phyloP scores from a whole-genome alignment of 306 rosid genomes.

The Heteromeles arbutifolia region DNA sequence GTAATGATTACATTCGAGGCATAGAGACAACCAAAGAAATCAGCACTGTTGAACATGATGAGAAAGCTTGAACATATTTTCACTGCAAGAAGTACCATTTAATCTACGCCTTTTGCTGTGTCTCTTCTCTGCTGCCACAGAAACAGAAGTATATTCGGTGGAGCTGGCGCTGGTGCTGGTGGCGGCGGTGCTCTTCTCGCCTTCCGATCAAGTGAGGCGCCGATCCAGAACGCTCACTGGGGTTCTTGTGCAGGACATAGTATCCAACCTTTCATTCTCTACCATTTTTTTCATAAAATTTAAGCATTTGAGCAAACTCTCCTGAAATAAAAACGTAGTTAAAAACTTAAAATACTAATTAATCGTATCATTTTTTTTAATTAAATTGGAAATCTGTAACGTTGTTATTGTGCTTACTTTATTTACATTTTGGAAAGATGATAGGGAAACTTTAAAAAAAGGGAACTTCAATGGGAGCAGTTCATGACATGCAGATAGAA shows the following conservation, averaged over 20 bases:
- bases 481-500: conserved; percentile 42
- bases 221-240: conserved; percentile 39
- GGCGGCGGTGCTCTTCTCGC: neutral
- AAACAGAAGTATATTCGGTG: conserved; percentile 6
- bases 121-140: neutral
- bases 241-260: conserved; percentile 30
- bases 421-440: conserved; percentile 38
- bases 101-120: conserved; percentile 6
- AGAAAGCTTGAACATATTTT: conserved; percentile 16
- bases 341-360: neutral
- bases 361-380: neutral
- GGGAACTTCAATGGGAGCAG: conserved; percentile 34
- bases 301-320: conserved; percentile 39
- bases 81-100: conserved; percentile 6
- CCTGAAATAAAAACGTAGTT: conserved; percentile 28
- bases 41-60: conserved; percentile 6
- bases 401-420: conserved; percentile 28
- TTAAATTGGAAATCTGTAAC: neutral
- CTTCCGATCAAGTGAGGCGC: conserved; percentile 7
- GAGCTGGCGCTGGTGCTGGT: neutral
- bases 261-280: conserved; percentile 23
- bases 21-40: neutral
- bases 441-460: conserved; percentile 33
- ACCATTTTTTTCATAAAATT: conserved; percentile 36
- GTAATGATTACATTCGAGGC: neutral